Evolutionary conservation across 305 asterid genomes (phyloP).

Genomic region (Solanum hybrid): DNA sequence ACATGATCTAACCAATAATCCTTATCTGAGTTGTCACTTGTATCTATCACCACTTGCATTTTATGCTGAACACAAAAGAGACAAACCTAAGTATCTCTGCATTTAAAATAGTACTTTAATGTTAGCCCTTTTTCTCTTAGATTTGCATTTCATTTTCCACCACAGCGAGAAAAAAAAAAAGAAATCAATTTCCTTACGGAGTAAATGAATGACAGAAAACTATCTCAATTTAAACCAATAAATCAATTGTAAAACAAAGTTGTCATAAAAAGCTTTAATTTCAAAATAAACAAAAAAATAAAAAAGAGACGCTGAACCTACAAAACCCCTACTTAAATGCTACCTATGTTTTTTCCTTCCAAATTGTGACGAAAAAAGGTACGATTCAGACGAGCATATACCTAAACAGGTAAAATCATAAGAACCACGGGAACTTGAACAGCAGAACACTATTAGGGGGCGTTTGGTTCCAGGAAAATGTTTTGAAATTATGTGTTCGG

Average conservation of each 20-base stretch:
- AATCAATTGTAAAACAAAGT: background rate
- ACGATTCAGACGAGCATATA: background rate
- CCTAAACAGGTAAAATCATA: background rate
- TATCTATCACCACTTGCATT: background rate
- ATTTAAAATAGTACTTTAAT: background rate
- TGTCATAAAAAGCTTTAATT: background rate
- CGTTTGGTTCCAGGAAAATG: background rate
- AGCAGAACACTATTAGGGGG: background rate
- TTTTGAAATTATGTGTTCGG: background rate
- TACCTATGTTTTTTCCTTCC: background rate
- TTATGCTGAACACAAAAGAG: background rate
- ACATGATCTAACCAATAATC: background rate
- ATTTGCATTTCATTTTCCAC: background rate
- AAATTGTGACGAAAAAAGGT: background rate
- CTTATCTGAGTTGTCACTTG: background rate
- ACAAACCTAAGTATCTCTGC: background rate
- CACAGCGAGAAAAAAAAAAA: too few species aligned
- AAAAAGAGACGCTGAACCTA: background rate
- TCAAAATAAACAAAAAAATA: background rate
- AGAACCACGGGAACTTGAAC: background rate
- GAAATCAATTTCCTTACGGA: background rate
- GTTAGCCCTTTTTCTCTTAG: background rate
- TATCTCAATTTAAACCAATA: background rate
- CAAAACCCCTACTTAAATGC: background rate
- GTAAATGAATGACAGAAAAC: background rate